Evolutionary conservation across 1,284 basidiomycete genomes (phyloP), one percentile per base, ranked within the genome.

Genomic region (Cronartium ribicola): DNA sequence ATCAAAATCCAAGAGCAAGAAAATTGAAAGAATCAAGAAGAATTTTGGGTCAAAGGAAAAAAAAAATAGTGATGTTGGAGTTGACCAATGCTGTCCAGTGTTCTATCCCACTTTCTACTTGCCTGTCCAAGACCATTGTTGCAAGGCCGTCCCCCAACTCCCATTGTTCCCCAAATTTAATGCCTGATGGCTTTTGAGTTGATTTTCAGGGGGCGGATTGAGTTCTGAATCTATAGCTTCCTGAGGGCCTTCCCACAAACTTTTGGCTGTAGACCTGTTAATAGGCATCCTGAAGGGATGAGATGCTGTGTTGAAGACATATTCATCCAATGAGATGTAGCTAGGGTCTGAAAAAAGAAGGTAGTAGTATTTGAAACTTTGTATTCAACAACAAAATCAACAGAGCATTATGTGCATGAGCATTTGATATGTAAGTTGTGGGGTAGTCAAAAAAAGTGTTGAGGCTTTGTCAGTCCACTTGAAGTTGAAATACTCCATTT

Each of bases 301-400:
- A 29, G 65, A 66, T 4, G 64, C 83, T 7, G 84, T 85, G 40
- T 84, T 85, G 73, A 85, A 82, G 44, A 86, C 85, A 77, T 84
- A 86, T 78, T 86, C 83, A 79, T 87, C 86, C 20, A 87, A 81
- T 17, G 83, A 84, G 36, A 86, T 77, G n/a, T 84, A 77, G 48
- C 84, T 82, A 0, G 83, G 84, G 22, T 85, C 84, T 20, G 84
- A 83, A 76, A 86, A 86, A 6, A 82, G 79, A 59, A 82, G 76
- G 64, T 80, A 81, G 76, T 80, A 82, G 76, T 77, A 59, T 62
- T 70, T 76, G 44, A 66, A 46, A 40, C 75, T 67, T 20, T 7
- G 37, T 22, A 14, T 59, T 74, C 65, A 48, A 17, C 62, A 41
- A 29, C 7, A 20, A 20, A 2, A 44, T 48, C 36, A 63, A 37